A percentile compares a stretch with the other conserved stretches of the same genome.
Evolutionary conservation across 2,329 filamentous ascomycete genomes (phyloP).

Genomic region (Decorospora gaudefroyi): DNA sequence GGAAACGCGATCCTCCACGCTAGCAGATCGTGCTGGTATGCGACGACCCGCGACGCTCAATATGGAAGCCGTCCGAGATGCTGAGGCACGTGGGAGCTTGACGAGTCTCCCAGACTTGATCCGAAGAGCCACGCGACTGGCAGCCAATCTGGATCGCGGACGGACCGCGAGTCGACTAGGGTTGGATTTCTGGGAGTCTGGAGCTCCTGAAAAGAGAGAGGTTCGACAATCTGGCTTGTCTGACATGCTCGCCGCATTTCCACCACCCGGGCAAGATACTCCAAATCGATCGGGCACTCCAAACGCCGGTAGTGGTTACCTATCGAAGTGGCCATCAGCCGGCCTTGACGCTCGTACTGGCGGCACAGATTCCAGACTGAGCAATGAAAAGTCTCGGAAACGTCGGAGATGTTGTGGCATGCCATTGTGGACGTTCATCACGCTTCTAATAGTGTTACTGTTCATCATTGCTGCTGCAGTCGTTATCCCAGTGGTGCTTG

Average conservation of each 20-base stretch:
- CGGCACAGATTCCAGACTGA: conserved; percentile 25
- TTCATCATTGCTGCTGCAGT: conserved; percentile 79
- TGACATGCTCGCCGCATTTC: conserved; percentile 69
- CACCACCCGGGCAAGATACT: conserved; percentile 60
- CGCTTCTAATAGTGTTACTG: conserved; percentile 67
- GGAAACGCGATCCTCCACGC: conserved; percentile 33
- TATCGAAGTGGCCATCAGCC: conserved; percentile 40
- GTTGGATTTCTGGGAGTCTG: conserved; percentile 54
- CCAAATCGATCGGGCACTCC: conserved; percentile 39
- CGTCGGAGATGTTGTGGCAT: conserved; percentile 79
- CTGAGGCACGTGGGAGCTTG: conserved; percentile 83
- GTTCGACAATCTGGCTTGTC: conserved; percentile 58
- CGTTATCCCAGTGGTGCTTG: conserved; percentile 72
- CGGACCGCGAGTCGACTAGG: conserved; percentile 65
- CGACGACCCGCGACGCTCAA: conserved; percentile 72
- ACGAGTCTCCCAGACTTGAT: conserved; percentile 94
- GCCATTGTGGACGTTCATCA: conserved; percentile 75
- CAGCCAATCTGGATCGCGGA: conserved; percentile 84
- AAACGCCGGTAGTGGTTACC: conserved; percentile 31
- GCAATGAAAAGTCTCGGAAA: conserved; percentile 41
- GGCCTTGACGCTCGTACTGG: conserved; percentile 13
- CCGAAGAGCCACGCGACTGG: conserved; percentile 80
- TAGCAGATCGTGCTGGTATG: conserved; percentile 51
- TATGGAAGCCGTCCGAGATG: conserved; percentile 78
- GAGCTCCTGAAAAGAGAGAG: conserved; percentile 39